Conservation (phyloP, 2,329 filamentous ascomycete species). For the Ascosphaera pollenicola region DNA sequence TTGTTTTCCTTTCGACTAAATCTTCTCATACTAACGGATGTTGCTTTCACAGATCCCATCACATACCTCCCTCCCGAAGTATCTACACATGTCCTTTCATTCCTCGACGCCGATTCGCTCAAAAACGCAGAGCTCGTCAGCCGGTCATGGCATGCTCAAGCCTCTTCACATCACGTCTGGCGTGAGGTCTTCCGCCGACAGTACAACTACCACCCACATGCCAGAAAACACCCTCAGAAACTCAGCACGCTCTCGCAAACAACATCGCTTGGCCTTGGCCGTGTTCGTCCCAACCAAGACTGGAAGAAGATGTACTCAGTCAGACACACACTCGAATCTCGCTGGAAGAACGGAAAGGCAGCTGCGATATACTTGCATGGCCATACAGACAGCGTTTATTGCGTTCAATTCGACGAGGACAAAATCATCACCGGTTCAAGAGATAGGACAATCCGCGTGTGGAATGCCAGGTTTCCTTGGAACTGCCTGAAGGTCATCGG, state of each 20-base stretch:
- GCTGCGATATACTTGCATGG: slow-evolving; percentile 76
- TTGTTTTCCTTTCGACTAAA: background rate
- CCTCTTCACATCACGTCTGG: slow-evolving; percentile 38
- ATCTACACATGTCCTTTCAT: slow-evolving; percentile 34
- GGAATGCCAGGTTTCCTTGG: slow-evolving; percentile 70
- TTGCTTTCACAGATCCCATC: slow-evolving; percentile 26
- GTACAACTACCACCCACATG: slow-evolving; percentile 24
- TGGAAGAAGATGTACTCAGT: slow-evolving; percentile 75
- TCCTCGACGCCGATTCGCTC: slow-evolving; percentile 35
- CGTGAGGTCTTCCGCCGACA: slow-evolving; percentile 35
- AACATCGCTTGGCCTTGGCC: slow-evolving; percentile 27
- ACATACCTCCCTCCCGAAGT: slow-evolving; percentile 35
- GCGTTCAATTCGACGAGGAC: slow-evolving; percentile 90
- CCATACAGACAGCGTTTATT: slow-evolving; percentile 92
- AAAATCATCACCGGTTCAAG: slow-evolving; percentile 96
- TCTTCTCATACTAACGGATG: slow-evolving; percentile 5
- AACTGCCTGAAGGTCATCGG: slow-evolving; percentile 74
- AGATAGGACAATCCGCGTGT: slow-evolving; percentile 86
- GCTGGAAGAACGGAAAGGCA: slow-evolving; percentile 62
- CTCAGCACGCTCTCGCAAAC: slow-evolving; percentile 1
- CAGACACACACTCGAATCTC: slow-evolving; percentile 49
- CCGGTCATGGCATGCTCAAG: slow-evolving; percentile 32
- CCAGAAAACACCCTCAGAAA: slow-evolving; percentile 3
- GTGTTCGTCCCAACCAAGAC: slow-evolving; percentile 38
- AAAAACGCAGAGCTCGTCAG: slow-evolving; percentile 33